phyloP scores from a whole-genome alignment of 495 filamentous ascomycete genomes.

The Xylaria venustula region DNA sequence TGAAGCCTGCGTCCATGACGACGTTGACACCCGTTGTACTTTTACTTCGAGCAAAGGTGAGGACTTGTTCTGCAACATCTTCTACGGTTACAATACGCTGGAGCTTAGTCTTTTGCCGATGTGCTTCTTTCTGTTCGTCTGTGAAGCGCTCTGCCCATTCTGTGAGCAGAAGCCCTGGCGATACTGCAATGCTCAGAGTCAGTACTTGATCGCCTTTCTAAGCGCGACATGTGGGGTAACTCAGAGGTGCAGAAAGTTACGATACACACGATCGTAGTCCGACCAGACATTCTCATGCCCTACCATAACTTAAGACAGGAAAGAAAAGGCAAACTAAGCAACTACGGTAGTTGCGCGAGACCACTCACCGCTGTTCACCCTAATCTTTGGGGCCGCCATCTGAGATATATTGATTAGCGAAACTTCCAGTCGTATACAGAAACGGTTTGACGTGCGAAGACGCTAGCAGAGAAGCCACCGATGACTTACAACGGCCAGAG shows the following conservation, averaged over 20 bases:
- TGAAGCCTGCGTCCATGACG: slow-evolving; percentile 43
- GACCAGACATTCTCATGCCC: too few species aligned
- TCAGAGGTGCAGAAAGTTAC: background rate
- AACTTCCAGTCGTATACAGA: background rate
- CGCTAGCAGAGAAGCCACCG: background rate
- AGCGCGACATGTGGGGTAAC: background rate
- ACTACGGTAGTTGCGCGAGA: too few species aligned
- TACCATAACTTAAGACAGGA: too few species aligned
- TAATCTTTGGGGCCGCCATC: slow-evolving; percentile 50
- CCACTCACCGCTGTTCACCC: slow-evolving; percentile 43
- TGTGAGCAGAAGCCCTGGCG: slow-evolving; percentile 8
- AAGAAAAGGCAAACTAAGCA: too few species aligned
- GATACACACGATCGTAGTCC: too few species aligned
- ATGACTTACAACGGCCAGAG: slow-evolving; percentile 35
- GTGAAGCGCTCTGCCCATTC: slow-evolving; percentile 56
- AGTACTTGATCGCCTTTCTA: background rate
- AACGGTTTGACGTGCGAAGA: too few species aligned
- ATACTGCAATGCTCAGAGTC: slow-evolving; percentile 11
- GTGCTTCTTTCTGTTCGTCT: slow-evolving; percentile 39
- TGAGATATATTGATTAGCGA: background rate
- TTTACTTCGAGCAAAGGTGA: slow-evolving; percentile 39
- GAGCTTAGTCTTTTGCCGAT: slow-evolving; percentile 45
- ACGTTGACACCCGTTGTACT: slow-evolving; percentile 45
- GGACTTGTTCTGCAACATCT: slow-evolving; percentile 49
- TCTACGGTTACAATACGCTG: slow-evolving; percentile 53